These are phyloP conservation scores for Sphaerosporella brunnea DNA, from an alignment of 495 filamentous ascomycete genomes.

Conservation along the genomic window DNA sequence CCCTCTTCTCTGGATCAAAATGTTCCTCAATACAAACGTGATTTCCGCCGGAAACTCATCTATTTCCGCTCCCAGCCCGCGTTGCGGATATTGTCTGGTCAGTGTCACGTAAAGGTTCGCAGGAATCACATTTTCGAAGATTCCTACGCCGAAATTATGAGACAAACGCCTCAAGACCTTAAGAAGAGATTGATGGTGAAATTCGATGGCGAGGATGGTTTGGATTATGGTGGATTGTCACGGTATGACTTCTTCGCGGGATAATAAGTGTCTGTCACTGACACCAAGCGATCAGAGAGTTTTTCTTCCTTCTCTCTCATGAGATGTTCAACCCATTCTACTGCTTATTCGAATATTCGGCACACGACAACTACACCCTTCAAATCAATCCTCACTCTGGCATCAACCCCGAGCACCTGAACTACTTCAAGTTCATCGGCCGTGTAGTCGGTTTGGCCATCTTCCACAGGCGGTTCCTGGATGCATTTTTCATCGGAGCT, in stretches of 20 bases:
- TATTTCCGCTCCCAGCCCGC: slow-evolving; percentile 98
- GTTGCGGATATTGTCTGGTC: slow-evolving; percentile 81
- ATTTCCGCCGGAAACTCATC: slow-evolving; percentile 92
- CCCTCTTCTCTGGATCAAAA: slow-evolving; percentile 96
- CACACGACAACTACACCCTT: slow-evolving; percentile 98
- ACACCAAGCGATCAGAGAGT: too few species aligned
- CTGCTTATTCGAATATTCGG: slow-evolving; percentile 98
- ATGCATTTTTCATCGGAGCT: slow-evolving; percentile 98
- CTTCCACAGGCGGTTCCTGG: slow-evolving; percentile 93
- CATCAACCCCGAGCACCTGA: slow-evolving; percentile 97
- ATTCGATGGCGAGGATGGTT: slow-evolving; percentile 93
- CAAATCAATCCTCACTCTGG: slow-evolving; percentile 99
- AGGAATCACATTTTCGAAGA: slow-evolving; percentile 96
- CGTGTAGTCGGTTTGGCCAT: slow-evolving; percentile 94
- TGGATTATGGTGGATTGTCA: slow-evolving; percentile 96
- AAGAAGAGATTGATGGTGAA: slow-evolving; percentile 99
- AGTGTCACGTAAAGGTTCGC: slow-evolving; percentile 95
- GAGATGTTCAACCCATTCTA: slow-evolving; percentile 99
- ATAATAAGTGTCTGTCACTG: too few species aligned
- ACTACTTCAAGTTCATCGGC: slow-evolving; percentile 99
- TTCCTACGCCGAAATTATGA: slow-evolving; percentile 94
- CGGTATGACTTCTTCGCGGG: too few species aligned
- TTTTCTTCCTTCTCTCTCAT: slow-evolving; percentile 99
- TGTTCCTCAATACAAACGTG: slow-evolving; percentile 97
- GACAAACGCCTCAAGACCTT: slow-evolving; percentile 84